Conservation (phyloP, 345 rosid genomes). For the Adansonia digitata region DNA sequence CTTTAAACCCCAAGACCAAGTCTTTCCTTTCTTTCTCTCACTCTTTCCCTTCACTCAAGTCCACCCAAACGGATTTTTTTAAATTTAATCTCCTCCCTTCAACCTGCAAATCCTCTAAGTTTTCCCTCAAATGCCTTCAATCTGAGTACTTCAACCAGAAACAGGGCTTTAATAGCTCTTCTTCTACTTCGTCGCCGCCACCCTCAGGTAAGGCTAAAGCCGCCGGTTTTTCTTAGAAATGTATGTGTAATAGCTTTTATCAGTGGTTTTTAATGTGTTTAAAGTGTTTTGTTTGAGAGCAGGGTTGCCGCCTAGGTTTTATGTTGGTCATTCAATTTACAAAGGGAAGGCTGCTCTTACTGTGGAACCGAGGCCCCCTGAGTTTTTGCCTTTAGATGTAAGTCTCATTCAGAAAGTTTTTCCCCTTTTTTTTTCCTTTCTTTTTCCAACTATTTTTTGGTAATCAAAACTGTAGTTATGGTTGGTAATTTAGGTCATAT, state of each 20-base stretch:
- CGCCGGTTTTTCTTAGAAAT: background rate
- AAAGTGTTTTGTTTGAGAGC: slow-evolving; percentile 12
- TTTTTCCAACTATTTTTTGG: background rate
- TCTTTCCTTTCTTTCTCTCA: no score
- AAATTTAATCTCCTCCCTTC: slow-evolving; percentile 14
- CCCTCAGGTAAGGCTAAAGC: slow-evolving; percentile 16
- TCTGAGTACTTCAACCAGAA: slow-evolving; percentile 47
- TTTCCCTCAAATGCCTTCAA: slow-evolving; percentile 52
- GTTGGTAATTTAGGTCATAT: background rate
- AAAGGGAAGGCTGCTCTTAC: slow-evolving; percentile 93
- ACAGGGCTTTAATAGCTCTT: slow-evolving; percentile 27
- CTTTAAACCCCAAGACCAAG: slow-evolving; percentile 33
- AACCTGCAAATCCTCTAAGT: slow-evolving; percentile 15
- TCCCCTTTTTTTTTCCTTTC: background rate
- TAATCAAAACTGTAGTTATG: slow-evolving; percentile 10
- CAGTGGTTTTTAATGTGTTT: background rate
- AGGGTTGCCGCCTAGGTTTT: slow-evolving; percentile 46
- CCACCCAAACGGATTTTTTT: background rate
- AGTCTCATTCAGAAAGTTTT: slow-evolving; percentile 5
- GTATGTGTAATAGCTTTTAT: background rate
- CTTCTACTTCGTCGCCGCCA: slow-evolving; percentile 17
- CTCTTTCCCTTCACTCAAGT: background rate
- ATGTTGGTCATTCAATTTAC: slow-evolving; percentile 73
- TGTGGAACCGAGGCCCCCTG: slow-evolving; percentile 72
- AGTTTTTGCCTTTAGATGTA: slow-evolving; percentile 68